Base-by-base conservation (phyloP, 2,329 filamentous ascomycete genomes). In the Didymella lethalis region DNA sequence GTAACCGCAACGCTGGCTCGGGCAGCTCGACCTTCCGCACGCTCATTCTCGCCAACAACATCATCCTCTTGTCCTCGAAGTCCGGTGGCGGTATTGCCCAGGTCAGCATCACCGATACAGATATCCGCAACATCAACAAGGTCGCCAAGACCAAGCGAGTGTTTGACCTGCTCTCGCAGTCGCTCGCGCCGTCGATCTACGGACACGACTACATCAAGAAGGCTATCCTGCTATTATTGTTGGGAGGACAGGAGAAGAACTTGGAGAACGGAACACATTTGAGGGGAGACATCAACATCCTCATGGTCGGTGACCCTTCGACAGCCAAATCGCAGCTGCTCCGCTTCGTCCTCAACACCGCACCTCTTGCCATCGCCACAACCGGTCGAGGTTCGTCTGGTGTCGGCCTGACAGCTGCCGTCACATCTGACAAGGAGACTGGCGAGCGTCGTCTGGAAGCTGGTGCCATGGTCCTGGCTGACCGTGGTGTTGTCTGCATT, bases 101-200 rank as follows among this genome's bases (percentile, higher is more conserved):
- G 61, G 90, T 93, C 16, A 90, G 88, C 5, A 97, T 99, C 68
- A 98, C 95, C 18, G 95, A 98, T 77, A 95, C 91, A 1, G 95
- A 99, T 74, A 96, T 99, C 74, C 90, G 95, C 70, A 98, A 99
- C 75, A 99, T 99, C 83, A 98, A 98, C 83, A 97, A 96, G 79
- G 86, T 98, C 55, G 85, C 94, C 10, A 99, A 98, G 83, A 95
- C 95, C 79, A 93, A 89, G 79, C 93, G 95, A 64, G 85, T 98
- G 3, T 96, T 99, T 65, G 92, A 97, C 54, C 82, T 99, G 43
- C 85, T 99, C 7, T 95, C 95, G 0, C 93, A 97, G 70, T 98
- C 94, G 1, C 84, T 99, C 20, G 95, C 95, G 1, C 95, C 95
- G 0, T 97, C 93, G 80, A 99, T 99, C 59, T 97, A 92, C 71